phyloP scores from a whole-genome alignment of 345 rosid genomes.

The Kernera saxatilis region DNA sequence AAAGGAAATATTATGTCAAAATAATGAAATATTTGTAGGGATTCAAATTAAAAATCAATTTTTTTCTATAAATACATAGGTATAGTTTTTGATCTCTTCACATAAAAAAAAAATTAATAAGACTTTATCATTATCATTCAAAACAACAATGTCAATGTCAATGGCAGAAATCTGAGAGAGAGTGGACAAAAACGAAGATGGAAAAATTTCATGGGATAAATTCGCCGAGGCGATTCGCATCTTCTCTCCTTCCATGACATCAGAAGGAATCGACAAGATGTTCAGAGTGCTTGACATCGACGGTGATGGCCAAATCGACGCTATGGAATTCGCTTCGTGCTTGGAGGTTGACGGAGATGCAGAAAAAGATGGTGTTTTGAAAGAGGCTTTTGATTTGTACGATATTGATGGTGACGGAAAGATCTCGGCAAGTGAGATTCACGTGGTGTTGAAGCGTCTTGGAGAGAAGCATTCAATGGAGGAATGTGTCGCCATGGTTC shows the following conservation, averaged over 20 bases:
- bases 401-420: conserved; percentile 18
- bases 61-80: conserved; percentile 10
- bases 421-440: conserved; percentile 18
- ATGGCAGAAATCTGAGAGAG: neutral
- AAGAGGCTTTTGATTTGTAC: conserved; percentile 10
- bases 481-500: neutral
- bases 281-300: conserved; percentile 7
- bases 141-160: neutral
- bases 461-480: neutral
- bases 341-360: neutral
- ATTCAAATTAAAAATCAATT: neutral
- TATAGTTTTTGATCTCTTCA: neutral
- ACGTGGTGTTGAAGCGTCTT: neutral
- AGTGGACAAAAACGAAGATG: conserved; percentile 16
- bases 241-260: neutral
- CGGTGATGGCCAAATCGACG: conserved; percentile 1
- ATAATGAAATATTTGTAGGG: neutral
- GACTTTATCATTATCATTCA: neutral
- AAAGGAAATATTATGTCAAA: neutral
- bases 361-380: neutral
- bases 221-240: conserved; percentile 1
- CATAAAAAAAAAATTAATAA: too few relatives aligned
- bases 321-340: neutral
- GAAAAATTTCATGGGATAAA: conserved; percentile 20
- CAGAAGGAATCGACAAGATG: conserved; percentile 11